Conservation (phyloP, 169 alveolate genomes). For the Babesia ovis region DNA sequence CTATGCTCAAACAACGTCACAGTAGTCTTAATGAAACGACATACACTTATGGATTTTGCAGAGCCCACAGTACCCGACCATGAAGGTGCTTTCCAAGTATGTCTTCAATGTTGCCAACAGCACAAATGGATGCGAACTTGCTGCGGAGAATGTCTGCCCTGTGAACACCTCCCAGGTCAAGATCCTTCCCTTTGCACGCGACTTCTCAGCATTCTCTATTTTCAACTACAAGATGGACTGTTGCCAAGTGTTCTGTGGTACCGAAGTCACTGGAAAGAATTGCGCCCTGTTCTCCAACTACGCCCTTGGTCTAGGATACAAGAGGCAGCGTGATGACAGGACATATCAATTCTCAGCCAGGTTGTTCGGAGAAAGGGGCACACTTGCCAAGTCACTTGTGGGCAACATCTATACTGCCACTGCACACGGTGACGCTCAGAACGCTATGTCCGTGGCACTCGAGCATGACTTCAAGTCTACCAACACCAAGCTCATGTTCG, state of each 20-base stretch:
- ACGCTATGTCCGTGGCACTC: conserved; percentile 32
- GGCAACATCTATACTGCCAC: conserved; percentile 49
- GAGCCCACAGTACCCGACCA: conserved; percentile 10
- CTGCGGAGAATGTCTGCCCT: conserved; percentile 45
- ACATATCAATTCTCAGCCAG: conserved; percentile 49
- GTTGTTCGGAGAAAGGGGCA: conserved; percentile 49
- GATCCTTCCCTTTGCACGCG: conserved; percentile 33
- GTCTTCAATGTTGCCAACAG: conserved; percentile 32
- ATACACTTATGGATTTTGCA: background rate
- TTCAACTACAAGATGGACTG: conserved; percentile 22
- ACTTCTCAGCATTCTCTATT: conserved; percentile 50
- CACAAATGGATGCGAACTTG: conserved; percentile 7
- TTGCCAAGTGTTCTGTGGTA: conserved; percentile 38
- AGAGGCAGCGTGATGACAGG: conserved; percentile 22
- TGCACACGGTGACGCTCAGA: conserved; percentile 37
- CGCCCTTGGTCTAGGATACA: conserved; percentile 44
- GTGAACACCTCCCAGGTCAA: conserved; percentile 29
- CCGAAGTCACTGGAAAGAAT: conserved; percentile 52
- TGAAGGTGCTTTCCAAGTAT: conserved; percentile 33
- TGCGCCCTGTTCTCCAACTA: conserved; percentile 16
- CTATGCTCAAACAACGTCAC: too few relatives aligned
- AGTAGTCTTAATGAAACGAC: too few relatives aligned
- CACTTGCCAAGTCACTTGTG: conserved; percentile 20
- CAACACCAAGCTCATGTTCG: conserved; percentile 45
- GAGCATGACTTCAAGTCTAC: conserved; percentile 48